These are phyloP conservation scores for Ajuga chamaepitys DNA, from an alignment of 257 asterid species.

Conservation along the genomic window DNA sequence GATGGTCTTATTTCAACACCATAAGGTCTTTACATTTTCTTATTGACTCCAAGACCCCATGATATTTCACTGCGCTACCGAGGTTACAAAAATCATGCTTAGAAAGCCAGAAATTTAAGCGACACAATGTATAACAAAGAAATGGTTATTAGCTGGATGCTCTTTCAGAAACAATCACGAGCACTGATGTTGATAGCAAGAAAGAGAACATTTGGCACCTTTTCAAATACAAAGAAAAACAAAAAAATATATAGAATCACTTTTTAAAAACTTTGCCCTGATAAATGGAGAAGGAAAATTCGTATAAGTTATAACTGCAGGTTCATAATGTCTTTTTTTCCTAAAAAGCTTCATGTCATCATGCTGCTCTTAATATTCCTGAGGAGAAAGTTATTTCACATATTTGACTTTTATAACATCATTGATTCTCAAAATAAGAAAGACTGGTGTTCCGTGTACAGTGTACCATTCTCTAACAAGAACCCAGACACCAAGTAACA, in stretches of 20 bases:
- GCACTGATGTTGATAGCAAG: background rate
- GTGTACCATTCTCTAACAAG: conserved; percentile 5
- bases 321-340: background rate
- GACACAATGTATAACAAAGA: background rate
- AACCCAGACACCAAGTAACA: conserved; percentile 3
- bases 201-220: background rate
- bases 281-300: background rate
- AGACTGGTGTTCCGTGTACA: background rate
- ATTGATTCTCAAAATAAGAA: background rate
- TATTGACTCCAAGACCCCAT: background rate
- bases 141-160: too few species aligned
- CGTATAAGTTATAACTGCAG: background rate
- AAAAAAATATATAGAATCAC: background rate
- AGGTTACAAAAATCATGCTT: background rate
- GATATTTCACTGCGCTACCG: background rate
- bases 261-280: background rate
- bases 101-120: background rate
- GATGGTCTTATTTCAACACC: background rate
- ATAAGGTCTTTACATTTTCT: background rate
- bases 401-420: background rate
- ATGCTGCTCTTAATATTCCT: background rate
- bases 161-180: background rate
- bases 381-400: background rate
- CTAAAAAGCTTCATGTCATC: background rate
- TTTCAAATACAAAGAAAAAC: background rate